Evolutionary conservation across 495 filamentous ascomycete genomes (phyloP).

Genomic region (Echria macrotheca): DNA sequence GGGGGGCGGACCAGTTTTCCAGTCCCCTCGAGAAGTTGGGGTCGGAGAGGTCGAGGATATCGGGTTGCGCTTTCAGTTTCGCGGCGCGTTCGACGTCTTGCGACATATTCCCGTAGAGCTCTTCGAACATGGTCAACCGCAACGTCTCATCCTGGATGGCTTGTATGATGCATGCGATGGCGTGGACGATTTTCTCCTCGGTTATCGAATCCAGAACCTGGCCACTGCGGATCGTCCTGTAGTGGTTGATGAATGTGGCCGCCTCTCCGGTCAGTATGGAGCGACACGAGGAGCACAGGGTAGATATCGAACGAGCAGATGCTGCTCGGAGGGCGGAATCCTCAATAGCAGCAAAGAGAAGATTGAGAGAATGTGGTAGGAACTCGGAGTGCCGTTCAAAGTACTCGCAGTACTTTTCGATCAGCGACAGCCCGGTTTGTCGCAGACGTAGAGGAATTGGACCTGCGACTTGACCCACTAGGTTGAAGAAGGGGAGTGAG

Average conservation of each 20-base stretch:
- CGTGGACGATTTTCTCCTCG: conserved; percentile 77
- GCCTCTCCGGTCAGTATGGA: conserved; percentile 64
- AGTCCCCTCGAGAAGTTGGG: conserved; percentile 28
- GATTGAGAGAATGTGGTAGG: conserved; percentile 70
- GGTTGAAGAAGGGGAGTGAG: conserved; percentile 53
- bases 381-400: conserved; percentile 68
- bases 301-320: conserved; percentile 76
- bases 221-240: conserved; percentile 54
- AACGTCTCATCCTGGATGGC: conserved; percentile 59
- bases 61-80: conserved; percentile 28
- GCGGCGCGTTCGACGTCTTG: conserved; percentile 48
- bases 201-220: conserved; percentile 60
- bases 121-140: conserved; percentile 56
- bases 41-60: conserved; percentile 30
- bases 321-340: conserved; percentile 58
- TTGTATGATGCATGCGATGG: conserved; percentile 80
- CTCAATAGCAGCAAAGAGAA: conserved; percentile 72
- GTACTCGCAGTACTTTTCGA: conserved; percentile 75
- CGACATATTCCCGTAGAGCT: conserved; percentile 61
- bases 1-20: conserved; percentile 19
- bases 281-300: conserved; percentile 77
- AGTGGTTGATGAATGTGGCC: conserved; percentile 70
- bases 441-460: conserved; percentile 62
- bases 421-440: conserved; percentile 69
- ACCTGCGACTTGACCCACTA: conserved; percentile 44